Percentiles rank a stretch among this genome's conserved stretches.
These are phyloP conservation scores for Aspergillus quadrilineatus DNA, from an alignment of 2,329 filamentous ascomycete genomes.

Conservation along the genomic window DNA sequence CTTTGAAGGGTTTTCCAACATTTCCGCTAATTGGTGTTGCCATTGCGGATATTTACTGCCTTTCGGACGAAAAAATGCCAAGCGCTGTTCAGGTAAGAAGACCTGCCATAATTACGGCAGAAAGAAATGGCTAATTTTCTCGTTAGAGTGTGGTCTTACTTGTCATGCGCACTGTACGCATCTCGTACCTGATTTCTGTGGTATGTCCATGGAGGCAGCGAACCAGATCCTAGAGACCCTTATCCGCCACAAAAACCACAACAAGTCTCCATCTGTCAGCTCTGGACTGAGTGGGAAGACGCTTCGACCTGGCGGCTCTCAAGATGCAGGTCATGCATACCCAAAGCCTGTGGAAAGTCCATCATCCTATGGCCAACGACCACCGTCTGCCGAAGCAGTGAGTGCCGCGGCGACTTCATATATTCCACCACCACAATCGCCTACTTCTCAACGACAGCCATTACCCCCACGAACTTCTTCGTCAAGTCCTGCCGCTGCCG, in stretches of 20 bases:
- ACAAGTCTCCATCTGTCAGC: slow-evolving; percentile 53
- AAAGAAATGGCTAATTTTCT: not conserved
- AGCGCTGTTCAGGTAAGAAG: slow-evolving; percentile 76
- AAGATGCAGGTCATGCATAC: slow-evolving; percentile 36
- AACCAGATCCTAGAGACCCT: slow-evolving; percentile 91
- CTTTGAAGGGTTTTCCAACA: slow-evolving; percentile 94
- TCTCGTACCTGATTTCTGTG: slow-evolving; percentile 96
- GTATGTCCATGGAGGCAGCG: slow-evolving; percentile 97
- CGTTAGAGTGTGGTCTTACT: slow-evolving; percentile 80
- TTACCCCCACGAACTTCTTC: slow-evolving; percentile 51
- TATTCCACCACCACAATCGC: slow-evolving; percentile 50
- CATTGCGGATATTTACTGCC: slow-evolving; percentile 96
- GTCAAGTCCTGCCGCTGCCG: slow-evolving; percentile 48
- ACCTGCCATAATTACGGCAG: not conserved
- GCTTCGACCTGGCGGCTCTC: slow-evolving; percentile 57
- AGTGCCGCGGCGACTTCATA: slow-evolving; percentile 45
- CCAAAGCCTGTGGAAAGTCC: slow-evolving; percentile 37
- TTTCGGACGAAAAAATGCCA: slow-evolving; percentile 90
- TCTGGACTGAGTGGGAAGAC: slow-evolving; percentile 64
- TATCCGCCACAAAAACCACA: slow-evolving; percentile 73
- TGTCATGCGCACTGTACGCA: slow-evolving; percentile 90
- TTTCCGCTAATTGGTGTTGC: slow-evolving; percentile 99
- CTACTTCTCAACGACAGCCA: slow-evolving; percentile 43
- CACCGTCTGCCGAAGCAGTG: slow-evolving; percentile 42
- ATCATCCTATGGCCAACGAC: slow-evolving; percentile 35